Evolutionary conservation across 257 asterid species (phyloP).

Genomic region (Salvia rosmarinus): DNA sequence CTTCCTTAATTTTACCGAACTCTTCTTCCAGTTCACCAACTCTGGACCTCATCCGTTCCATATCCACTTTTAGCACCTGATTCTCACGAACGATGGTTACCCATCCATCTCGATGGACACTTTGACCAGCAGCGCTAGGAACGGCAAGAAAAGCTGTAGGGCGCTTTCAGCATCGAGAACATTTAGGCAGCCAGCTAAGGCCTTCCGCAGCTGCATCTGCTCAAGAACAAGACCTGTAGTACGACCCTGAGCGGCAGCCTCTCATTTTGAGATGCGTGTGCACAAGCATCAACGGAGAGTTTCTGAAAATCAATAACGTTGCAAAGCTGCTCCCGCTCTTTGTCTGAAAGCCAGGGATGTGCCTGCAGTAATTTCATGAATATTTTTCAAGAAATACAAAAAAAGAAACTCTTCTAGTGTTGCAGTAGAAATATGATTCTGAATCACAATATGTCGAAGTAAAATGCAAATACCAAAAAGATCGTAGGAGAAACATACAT

Average conservation of each 20-base stretch:
- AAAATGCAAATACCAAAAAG: constrained; percentile 2
- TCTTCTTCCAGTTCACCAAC: constrained; percentile 92
- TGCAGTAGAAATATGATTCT: not conserved
- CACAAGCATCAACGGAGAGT: constrained; percentile 95
- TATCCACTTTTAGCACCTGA: constrained; percentile 74
- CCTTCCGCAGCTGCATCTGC: constrained; percentile 85
- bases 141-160: constrained; percentile 43
- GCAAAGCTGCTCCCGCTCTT: constrained; percentile 88
- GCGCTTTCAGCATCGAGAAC: constrained; percentile 73
- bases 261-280: constrained; percentile 95
- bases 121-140: constrained; percentile 52
- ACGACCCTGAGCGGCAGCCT: constrained; percentile 85
- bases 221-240: constrained; percentile 93
- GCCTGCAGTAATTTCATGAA: constrained; percentile 56
- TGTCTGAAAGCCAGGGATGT: constrained; percentile 77
- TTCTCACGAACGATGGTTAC: constrained; percentile 80
- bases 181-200: constrained; percentile 79
- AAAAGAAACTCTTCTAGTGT: not conserved
- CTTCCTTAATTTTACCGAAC: constrained; percentile 72
- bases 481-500: not conserved
- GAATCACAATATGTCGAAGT: not conserved
- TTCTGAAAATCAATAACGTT: constrained; percentile 76
- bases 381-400: constrained; percentile 18
- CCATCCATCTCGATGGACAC: constrained; percentile 85
- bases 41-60: constrained; percentile 84